phyloP scores from a whole-genome alignment of 2,329 filamentous ascomycete species.

The Xylaria hypoxylon region DNA sequence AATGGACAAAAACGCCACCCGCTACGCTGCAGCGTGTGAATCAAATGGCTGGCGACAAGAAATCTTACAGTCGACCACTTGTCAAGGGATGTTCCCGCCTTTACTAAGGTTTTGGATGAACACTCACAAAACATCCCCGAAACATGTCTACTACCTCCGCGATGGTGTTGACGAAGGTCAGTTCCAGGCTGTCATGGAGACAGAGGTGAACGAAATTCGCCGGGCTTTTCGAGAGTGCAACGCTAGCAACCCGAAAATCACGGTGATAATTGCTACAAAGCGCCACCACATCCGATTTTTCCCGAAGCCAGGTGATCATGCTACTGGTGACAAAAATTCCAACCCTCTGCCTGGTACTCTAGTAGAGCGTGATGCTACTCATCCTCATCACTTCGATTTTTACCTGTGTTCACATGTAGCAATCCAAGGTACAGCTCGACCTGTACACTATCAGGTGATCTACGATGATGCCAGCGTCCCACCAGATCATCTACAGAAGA shows the following conservation, averaged over 20 bases:
- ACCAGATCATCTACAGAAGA: conserved; percentile 78
- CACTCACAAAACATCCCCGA: conserved; percentile 67
- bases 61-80: conserved; percentile 76
- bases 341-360: conserved; percentile 90
- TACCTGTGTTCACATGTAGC: conserved; percentile 74
- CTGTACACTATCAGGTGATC: conserved; percentile 92
- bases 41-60: conserved; percentile 87
- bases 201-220: conserved; percentile 82
- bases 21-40: conserved; percentile 82
- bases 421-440: conserved; percentile 93
- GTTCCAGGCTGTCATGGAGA: conserved; percentile 80
- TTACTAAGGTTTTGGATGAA: conserved; percentile 74
- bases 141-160: conserved; percentile 90
- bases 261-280: conserved; percentile 90
- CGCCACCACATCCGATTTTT: conserved; percentile 96
- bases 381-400: conserved; percentile 91
- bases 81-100: conserved; percentile 72
- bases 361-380: conserved; percentile 89
- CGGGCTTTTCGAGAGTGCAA: conserved; percentile 60
- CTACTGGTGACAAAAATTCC: conserved; percentile 74
- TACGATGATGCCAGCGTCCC: conserved; percentile 79
- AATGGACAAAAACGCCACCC: conserved; percentile 75
- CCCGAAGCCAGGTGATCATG: conserved; percentile 67
- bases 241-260: conserved; percentile 71
- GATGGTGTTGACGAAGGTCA: conserved; percentile 93